These are phyloP conservation scores for Cinnamomum chago DNA, from an alignment of 164 flowering plant genomes.

Conservation along the genomic window DNA sequence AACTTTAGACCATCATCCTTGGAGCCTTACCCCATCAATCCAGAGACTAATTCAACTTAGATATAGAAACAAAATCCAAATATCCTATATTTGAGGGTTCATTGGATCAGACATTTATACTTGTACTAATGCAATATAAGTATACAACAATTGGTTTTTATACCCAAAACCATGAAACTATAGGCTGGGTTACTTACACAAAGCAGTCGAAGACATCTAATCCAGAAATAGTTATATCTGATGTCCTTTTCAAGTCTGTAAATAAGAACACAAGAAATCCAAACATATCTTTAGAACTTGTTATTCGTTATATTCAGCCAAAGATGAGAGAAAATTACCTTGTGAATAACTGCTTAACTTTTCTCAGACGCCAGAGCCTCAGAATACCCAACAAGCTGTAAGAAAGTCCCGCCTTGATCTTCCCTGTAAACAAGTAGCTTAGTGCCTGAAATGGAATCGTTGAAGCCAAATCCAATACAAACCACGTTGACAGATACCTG, in stretches of 20 bases:
- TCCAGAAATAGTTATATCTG: conserved; percentile 79
- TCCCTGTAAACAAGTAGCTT: conserved; percentile 50
- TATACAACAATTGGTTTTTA: neutral
- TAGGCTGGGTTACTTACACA: conserved; percentile 41
- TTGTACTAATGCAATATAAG: no score
- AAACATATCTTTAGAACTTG: neutral
- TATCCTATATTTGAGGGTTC: no score
- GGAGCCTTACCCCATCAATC: no score
- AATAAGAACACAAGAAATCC: neutral
- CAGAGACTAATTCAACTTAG: no score
- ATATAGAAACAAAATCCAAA: no score
- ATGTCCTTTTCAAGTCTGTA: conserved; percentile 93
- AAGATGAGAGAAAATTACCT: conserved; percentile 35
- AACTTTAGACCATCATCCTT: no score
- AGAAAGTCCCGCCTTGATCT: conserved; percentile 34
- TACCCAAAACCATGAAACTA: neutral
- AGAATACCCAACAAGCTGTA: conserved; percentile 62
- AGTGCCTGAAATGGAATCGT: conserved; percentile 77
- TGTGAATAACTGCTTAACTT: conserved; percentile 74
- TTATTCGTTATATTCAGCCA: neutral
- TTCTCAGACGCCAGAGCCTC: conserved; percentile 81
- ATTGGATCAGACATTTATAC: no score
- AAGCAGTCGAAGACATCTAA: conserved; percentile 73
- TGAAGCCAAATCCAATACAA: conserved; percentile 87
- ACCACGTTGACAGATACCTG: conserved; percentile 90